Base-by-base conservation (phyloP, 1,284 basidiomycete genomes). In the Golubevia sp. region DNA sequence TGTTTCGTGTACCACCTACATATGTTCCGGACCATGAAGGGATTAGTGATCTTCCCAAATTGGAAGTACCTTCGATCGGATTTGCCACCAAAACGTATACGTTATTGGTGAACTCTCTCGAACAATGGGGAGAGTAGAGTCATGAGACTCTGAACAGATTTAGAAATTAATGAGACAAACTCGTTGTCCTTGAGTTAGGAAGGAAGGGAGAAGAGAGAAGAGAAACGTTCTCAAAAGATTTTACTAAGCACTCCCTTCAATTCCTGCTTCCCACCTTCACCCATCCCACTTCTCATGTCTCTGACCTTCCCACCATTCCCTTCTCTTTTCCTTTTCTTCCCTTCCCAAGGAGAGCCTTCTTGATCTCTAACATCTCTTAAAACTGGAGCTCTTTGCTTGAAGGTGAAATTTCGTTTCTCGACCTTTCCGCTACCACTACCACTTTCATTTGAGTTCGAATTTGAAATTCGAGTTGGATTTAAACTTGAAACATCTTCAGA, bases 331-430 rank as follows among this genome's bases (percentile, higher is more conserved):
- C 54, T 20, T n/a, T 27, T 50, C 49, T 38, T 21, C n/a, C n/a
- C n/a, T n/a, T n/a, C n/a, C n/a, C n/a, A n/a, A n/a, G n/a, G n/a
- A 25, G 38, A 13, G 27, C n/a, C 30, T 49, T 52, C 8, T 61
- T 75, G 73, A 53, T 81, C 78, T 25, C 76, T 61, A 24, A 81
- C 78, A 38, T 81, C 76, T 59, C 63, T 70, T 58, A 70, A 63
- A 48, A 81, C 66, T 0, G 73, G 71, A 30, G 69, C 56, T 25
- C 76, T 70, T 66, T 81, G 78, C 61, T 71, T 75, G 64, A 77
- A 81, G 3, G 70, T 76, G 24, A 73, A 50, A 21, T 49, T n/a
- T 7, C 48, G 38, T 15, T 13, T 26, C 8, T 23, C 48, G 26
- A 25, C 59, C n/a, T 55, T 34, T 2, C 7, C 56, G 64, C 64